A percentile compares a stretch with the other conserved stretches of the same genome.
Evolutionary conservation across 2,329 filamentous ascomycete species (phyloP).

Genomic region (Escovopsis weberi): DNA sequence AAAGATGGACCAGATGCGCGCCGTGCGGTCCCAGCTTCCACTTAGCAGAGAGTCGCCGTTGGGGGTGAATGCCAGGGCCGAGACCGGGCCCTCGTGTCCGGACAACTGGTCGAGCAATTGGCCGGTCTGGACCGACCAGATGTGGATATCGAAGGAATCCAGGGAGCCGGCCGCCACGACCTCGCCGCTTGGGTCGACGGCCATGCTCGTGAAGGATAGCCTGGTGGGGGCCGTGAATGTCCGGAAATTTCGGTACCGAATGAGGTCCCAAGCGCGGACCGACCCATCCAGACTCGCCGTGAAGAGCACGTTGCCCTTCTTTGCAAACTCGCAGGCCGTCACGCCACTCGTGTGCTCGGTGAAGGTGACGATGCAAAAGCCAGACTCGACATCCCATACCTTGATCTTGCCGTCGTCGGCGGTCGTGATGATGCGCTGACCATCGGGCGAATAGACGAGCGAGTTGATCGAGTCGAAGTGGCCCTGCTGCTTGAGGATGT

Average conservation of each 20-base stretch:
- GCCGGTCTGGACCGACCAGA: conserved; percentile 97
- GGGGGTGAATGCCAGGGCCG: conserved; percentile 73
- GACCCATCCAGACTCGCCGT: conserved; percentile 92
- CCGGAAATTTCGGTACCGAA: conserved; percentile 90
- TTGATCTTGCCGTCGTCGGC: conserved; percentile 98
- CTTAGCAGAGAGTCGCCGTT: conserved; percentile 74
- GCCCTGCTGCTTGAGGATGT: conserved; percentile 94
- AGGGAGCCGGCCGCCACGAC: conserved; percentile 89
- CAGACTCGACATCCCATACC: conserved; percentile 92
- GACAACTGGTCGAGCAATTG: conserved; percentile 82
- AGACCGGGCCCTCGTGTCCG: conserved; percentile 89
- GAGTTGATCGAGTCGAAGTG: conserved; percentile 95
- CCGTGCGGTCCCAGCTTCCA: conserved; percentile 93
- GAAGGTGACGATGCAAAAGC: conserved; percentile 96
- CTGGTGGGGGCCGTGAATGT: conserved; percentile 91
- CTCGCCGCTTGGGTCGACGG: conserved; percentile 94
- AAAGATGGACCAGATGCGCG: conserved; percentile 93
- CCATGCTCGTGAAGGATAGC: conserved; percentile 83
- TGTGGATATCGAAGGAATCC: conserved; percentile 93
- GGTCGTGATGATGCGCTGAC: conserved; percentile 81
- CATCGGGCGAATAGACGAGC: conserved; percentile 83
- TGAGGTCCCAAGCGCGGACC: conserved; percentile 87
- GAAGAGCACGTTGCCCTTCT: conserved; percentile 89
- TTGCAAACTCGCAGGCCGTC: conserved; percentile 87
- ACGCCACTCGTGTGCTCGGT: conserved; percentile 93